A percentile compares a stretch with the other conserved stretches of the same genome.
Evolutionary conservation across 768 basidiomycete genomes (phyloP).

Genomic region (Tulasnella calospora): DNA sequence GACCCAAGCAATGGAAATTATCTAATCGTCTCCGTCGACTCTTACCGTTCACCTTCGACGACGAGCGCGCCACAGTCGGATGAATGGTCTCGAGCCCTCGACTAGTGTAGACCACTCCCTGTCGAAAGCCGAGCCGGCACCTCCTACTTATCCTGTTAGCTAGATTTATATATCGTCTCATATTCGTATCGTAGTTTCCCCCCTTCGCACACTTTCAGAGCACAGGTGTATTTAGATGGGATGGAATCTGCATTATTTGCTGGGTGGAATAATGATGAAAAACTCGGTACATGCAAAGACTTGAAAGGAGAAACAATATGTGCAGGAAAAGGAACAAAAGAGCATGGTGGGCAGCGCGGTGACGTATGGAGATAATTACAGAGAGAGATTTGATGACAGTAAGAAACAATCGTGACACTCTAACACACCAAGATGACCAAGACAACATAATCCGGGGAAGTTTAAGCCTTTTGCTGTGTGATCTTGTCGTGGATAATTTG

Average conservation of each 20-base stretch:
- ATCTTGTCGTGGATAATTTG: conserved; percentile 96
- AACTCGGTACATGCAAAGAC: conserved; percentile 6
- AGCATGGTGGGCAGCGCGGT: neutral
- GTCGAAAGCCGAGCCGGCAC: neutral
- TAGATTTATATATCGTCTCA: conserved; percentile 2
- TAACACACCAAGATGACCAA: neutral
- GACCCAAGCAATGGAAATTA: conserved; percentile 17
- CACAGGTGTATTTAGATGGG: neutral
- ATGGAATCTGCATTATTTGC: conserved; percentile 2
- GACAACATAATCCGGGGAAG: neutral
- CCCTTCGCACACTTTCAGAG: neutral
- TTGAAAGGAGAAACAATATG: neutral
- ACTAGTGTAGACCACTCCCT: neutral
- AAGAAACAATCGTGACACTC: neutral
- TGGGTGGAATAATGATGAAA: neutral
- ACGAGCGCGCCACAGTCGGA: conserved; percentile 19
- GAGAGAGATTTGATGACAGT: neutral
- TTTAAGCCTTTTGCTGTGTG: conserved; percentile 22
- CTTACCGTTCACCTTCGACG: conserved; percentile 12
- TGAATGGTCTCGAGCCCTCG: conserved; percentile 24
- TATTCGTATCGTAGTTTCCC: neutral
- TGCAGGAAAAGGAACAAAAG: neutral
- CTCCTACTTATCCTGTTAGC: neutral
- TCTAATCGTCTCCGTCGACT: conserved; percentile 15
- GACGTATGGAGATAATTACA: conserved; percentile 2